phyloP scores from a whole-genome alignment of 2,329 filamentous ascomycete genomes.

The Ceratocystis huliohia region DNA sequence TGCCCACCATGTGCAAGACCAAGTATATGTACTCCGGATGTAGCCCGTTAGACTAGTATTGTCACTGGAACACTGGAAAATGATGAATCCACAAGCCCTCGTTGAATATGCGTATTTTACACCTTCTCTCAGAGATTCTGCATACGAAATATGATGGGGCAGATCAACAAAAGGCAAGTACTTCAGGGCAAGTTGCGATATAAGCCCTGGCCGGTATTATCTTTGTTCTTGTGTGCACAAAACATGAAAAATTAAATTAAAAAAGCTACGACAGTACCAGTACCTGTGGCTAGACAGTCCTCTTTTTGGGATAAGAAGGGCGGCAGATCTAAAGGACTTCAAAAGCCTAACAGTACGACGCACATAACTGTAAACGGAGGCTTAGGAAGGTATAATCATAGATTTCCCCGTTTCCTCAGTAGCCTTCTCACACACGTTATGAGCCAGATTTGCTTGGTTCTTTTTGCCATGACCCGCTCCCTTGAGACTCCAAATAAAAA shows the following conservation, averaged over 20 bases:
- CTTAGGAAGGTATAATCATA: not conserved
- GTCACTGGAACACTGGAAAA: not conserved
- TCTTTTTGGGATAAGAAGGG: not conserved
- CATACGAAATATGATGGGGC: not conserved
- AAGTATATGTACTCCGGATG: not conserved
- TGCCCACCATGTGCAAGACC: not conserved
- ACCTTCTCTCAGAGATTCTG: not conserved
- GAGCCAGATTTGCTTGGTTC: not conserved
- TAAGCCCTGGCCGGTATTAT: not conserved
- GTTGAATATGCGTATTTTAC: not conserved
- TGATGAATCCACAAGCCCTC: not conserved
- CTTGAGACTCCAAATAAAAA: not conserved
- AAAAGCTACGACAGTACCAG: not conserved
- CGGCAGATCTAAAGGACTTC: not conserved
- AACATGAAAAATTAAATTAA: not conserved
- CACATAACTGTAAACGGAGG: not conserved
- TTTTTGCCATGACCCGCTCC: not conserved
- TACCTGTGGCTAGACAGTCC: not conserved
- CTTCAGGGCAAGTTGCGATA: not conserved
- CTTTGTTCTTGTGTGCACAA: not conserved
- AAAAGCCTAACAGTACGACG: constrained; percentile 1
- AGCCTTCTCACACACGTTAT: not conserved
- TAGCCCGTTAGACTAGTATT: not conserved
- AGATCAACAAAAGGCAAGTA: not conserved
- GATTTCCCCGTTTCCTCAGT: not conserved